Evolutionary conservation across 2,329 filamentous ascomycete species (phyloP).

Genomic region (Diaporthe sp.): DNA sequence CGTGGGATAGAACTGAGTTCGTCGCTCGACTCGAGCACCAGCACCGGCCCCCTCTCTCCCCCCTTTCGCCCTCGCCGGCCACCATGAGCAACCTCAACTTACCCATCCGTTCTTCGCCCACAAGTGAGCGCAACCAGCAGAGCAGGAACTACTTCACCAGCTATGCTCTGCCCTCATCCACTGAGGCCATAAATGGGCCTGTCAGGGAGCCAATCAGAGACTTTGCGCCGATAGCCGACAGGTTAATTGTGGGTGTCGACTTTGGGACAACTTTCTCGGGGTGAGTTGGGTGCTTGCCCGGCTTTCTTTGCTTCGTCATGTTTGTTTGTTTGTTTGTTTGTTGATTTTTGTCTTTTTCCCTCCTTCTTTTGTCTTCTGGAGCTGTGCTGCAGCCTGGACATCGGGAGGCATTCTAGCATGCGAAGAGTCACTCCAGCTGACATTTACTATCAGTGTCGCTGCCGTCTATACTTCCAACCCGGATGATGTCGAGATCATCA

Average conservation of each 20-base stretch:
- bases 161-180: constrained; percentile 67
- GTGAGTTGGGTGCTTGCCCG: constrained; percentile 58
- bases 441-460: constrained; percentile 65
- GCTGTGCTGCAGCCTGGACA: not conserved
- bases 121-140: constrained; percentile 64
- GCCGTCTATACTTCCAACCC: constrained; percentile 81
- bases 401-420: not conserved
- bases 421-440: constrained; percentile 2
- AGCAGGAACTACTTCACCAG: constrained; percentile 69
- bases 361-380: not conserved
- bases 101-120: constrained; percentile 59
- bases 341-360: no score
- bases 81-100: constrained; percentile 63
- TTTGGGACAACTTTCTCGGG: constrained; percentile 89
- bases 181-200: constrained; percentile 73
- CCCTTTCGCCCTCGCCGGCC: constrained; percentile 41
- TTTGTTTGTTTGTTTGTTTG: not conserved
- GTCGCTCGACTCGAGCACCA: constrained; percentile 25
- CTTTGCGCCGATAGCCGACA: constrained; percentile 66
- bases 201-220: constrained; percentile 68
- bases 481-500: constrained; percentile 86
- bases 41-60: constrained; percentile 40
- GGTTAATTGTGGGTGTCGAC: constrained; percentile 82
- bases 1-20: constrained; percentile 30
- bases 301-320: not conserved